Evolutionary conservation across 352 stramenopile species (phyloP).

Genomic region (Globisporangium apiculatum): DNA sequence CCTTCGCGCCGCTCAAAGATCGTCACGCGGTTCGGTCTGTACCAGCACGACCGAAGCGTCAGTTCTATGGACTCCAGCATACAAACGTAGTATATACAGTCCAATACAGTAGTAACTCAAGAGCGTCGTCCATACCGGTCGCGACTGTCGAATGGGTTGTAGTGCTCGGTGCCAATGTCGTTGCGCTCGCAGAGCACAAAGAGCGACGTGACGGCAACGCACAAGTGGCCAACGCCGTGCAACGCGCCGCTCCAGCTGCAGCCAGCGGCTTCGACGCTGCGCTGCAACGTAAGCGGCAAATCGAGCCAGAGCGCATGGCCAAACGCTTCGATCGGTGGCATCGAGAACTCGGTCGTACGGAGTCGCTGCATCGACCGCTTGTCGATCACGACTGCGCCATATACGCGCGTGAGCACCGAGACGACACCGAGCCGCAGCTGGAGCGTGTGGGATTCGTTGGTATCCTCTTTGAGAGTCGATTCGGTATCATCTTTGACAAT

Average conservation of each 20-base stretch:
- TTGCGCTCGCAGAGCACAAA: slow-evolving; percentile 88
- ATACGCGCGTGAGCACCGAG: slow-evolving; percentile 72
- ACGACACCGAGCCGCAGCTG: slow-evolving; percentile 63
- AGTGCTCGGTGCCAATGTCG: slow-evolving; percentile 84
- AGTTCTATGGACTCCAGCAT: slow-evolving; percentile 6
- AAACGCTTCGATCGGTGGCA: slow-evolving; percentile 95
- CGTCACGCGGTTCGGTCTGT: slow-evolving; percentile 67
- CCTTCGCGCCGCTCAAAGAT: slow-evolving; percentile 87
- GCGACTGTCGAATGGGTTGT: slow-evolving; percentile 66
- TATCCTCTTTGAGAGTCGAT: no score
- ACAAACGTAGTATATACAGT: neutral
- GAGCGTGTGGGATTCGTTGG: slow-evolving; percentile 10
- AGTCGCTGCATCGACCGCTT: slow-evolving; percentile 74
- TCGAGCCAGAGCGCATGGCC: slow-evolving; percentile 95
- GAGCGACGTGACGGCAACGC: slow-evolving; percentile 89
- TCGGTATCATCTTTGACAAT: no score
- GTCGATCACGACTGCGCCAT: slow-evolving; percentile 81
- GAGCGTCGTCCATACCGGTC: slow-evolving; percentile 22
- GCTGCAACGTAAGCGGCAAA: slow-evolving; percentile 47
- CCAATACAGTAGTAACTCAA: neutral
- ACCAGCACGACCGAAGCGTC: no score
- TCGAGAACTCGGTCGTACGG: slow-evolving; percentile 85
- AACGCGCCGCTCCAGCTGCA: slow-evolving; percentile 44
- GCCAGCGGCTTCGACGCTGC: slow-evolving; percentile 26
- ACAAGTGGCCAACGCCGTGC: slow-evolving; percentile 86